Conservation (phyloP, 2,329 filamentous ascomycete genomes). For the Fonsecaea nubica region DNA sequence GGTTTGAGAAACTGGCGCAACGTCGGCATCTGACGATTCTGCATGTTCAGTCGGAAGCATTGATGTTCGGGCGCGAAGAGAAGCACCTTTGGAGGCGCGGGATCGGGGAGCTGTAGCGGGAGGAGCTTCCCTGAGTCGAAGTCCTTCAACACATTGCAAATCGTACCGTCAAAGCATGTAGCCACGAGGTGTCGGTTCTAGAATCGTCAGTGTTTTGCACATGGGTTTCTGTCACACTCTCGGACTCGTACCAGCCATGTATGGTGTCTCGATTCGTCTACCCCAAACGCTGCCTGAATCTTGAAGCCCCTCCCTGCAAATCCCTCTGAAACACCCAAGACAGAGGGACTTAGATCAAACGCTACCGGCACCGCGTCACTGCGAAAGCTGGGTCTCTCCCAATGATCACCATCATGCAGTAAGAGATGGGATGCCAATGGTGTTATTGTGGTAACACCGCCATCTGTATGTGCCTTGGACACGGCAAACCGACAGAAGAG, state of each 20-base stretch:
- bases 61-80: constrained; percentile 22
- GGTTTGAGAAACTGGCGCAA: constrained; percentile 22
- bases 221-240: not conserved
- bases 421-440: constrained; percentile 26
- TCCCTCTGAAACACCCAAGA: constrained; percentile 31
- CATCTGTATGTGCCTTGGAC: not conserved
- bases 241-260: constrained; percentile 28
- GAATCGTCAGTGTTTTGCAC: not conserved
- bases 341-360: constrained; percentile 25
- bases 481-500: constrained; percentile 34
- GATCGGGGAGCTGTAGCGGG: not conserved
- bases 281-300: constrained; percentile 27
- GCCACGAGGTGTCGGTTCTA: constrained; percentile 18
- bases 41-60: constrained; percentile 21
- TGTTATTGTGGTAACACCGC: constrained; percentile 18
- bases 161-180: constrained; percentile 25
- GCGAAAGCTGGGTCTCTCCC: constrained; percentile 13
- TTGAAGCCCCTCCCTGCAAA: constrained; percentile 24
- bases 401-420: constrained; percentile 9
- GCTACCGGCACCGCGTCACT: constrained; percentile 8
- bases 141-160: constrained; percentile 8
- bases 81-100: constrained; percentile 22
- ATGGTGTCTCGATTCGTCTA: constrained; percentile 22
- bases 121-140: constrained; percentile 11
- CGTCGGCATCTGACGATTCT: constrained; percentile 10